Base-by-base conservation (phyloP, 768 basidiomycete species). In the Inosperma sp. region DNA sequence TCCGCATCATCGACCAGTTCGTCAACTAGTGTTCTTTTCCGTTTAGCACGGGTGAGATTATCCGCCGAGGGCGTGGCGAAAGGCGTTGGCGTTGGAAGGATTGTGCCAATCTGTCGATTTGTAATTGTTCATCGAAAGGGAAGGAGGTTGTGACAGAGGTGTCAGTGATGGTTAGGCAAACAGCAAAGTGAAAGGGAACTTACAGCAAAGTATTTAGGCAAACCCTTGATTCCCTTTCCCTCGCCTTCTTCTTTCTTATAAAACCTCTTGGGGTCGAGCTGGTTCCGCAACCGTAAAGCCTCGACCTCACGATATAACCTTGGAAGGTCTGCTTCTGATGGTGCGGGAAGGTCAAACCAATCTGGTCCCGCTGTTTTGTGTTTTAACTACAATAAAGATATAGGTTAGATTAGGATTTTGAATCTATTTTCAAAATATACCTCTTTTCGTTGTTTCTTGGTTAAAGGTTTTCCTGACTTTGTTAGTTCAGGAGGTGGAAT, bases 191-290 rank as follows among this genome's bases (percentile, higher is more conserved):
- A 39, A 31, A 35, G 55, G 47, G 43, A 48, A n/a, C 82, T 56
- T 64, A 91, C 91, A n/a, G 89, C 88, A 67, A 94, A 94, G 64
- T 90, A 83, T 66, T 93, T 92, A 7, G 91, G 88, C 5, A 93
- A 68, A 21, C 86, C 85, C 65, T 88, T 89, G 65, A 87, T 81
- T 13, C 89, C 89, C 59, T 86, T 86, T 8, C 86, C 82, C 67
- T 93, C 88, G 4, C 88, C 86, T 52, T 86, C 84, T 39, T 93
- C 88, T 65, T 89, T 93, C 54, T 82, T 74, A 69, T 93, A 90
- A 70, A 94, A 94, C 17, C 89, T 79, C 65, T 95, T 96, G 14
- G 92, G 92, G 60, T 96, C 93, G 16, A 96, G 77, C 51, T 91
- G 86, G 62, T 92, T 92, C 43, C 86, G 81, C 40, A 96, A 71